Base-by-base conservation (phyloP, 2,329 filamentous ascomycete species). In the Cadophora luteo-olivacea region DNA sequence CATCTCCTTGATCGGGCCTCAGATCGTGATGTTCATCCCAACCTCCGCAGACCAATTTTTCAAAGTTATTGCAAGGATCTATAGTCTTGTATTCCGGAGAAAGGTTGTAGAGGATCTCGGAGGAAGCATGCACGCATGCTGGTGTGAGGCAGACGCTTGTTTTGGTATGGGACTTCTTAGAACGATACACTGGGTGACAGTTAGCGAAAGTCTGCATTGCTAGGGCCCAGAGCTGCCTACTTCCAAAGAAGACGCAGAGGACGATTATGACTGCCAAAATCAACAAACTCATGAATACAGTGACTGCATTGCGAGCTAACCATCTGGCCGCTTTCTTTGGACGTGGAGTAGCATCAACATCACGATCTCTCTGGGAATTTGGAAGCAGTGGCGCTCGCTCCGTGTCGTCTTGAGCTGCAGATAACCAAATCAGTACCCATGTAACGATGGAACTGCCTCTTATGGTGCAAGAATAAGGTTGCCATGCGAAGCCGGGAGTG, bases 51-150 rank as follows among this genome's bases (percentile, higher is more conserved):
- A 88, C 88, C 66, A 89, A 84, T 76, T 89, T 82, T 69, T 91
- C 88, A 69, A 93, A 93, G 74, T 92, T 80, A n/a, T 82, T 85
- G 73, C 91, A 93, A 1, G 91, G 86, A 75, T 92, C 89, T 49
- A 92, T 81, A 2, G 86, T 78, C 68, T 86, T 82, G 77, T 91
- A 89, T 62, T 88, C 81, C 8, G 88, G 85, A 19, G 87, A 86
- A 16, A 91, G 79, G 68, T 88, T 90, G 71, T 87, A 85, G 9
- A 90, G 82, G 49, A 91, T 84, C 70, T 86, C 84, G 14, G 87
- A 88, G 4, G 88, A 84, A 14, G 88, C 88, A 73, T 90, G 86
- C 14, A 91, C 82, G 76, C 89, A 91, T 69, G 86, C 85, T 52
- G 87, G 84, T 11, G 87, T 86, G 60, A 84, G 76, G 75, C 89